Conservation (phyloP, 352 stramenopile genomes). For the Globisporangium emineosum region DNA sequence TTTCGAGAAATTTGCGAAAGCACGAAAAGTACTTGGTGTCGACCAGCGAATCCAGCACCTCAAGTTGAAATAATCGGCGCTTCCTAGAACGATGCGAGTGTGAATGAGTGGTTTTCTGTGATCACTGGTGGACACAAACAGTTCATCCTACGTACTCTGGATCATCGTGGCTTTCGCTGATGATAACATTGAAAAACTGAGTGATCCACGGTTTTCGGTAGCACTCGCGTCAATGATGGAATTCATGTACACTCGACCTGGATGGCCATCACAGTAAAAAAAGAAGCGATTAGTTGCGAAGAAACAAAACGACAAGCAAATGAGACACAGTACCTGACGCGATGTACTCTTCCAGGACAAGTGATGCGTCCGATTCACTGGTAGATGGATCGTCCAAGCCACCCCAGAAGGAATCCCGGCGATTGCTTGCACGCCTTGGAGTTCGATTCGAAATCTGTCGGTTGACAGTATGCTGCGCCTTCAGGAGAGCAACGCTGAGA, state of each 20-base stretch:
- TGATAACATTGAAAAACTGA: conserved; percentile 58
- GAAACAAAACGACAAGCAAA: neutral
- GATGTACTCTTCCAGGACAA: conserved; percentile 73
- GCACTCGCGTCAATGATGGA: conserved; percentile 71
- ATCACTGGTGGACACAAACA: neutral
- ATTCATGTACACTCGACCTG: conserved; percentile 72
- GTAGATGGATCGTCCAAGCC: conserved; percentile 29
- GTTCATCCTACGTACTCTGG: conserved; percentile 34
- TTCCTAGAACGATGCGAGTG: conserved; percentile 26
- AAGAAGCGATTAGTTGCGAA: neutral
- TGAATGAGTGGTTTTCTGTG: neutral
- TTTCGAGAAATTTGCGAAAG: conserved; percentile 73
- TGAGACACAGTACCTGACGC: conserved; percentile 31
- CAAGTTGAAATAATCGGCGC: conserved; percentile 64
- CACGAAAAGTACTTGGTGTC: conserved; percentile 50
- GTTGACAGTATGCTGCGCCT: conserved; percentile 32
- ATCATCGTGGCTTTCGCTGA: conserved; percentile 59
- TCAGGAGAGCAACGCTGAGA: conserved; percentile 32
- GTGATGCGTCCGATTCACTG: conserved; percentile 28
- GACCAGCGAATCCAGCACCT: conserved; percentile 46
- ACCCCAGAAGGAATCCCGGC: conserved; percentile 43
- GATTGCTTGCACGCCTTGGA: conserved; percentile 29
- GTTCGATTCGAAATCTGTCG: conserved; percentile 46
- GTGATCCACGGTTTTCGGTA: conserved; percentile 77
- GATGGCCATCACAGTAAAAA: neutral